phyloP scores from a whole-genome alignment of 139 green algal genomes.

The Chlamydomonas applanata region DNA sequence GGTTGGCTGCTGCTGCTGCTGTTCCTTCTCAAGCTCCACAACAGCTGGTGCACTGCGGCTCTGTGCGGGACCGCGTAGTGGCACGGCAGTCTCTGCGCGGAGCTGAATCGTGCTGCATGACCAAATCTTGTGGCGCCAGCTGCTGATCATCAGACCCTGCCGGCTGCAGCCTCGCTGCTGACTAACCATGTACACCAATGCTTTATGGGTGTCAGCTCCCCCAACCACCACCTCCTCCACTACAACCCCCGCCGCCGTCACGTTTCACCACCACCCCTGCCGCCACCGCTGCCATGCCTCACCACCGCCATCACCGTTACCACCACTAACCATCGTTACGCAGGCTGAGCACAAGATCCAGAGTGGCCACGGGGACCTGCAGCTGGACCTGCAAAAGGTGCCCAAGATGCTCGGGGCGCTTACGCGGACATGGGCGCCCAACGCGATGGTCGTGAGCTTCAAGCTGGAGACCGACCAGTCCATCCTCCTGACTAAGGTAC shows the following conservation, averaged over 20 bases:
- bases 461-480: constrained; percentile 95
- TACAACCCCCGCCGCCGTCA: background rate
- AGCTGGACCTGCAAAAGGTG: constrained; percentile 56
- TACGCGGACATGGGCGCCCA: constrained; percentile 74
- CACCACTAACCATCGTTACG: background rate
- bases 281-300: background rate
- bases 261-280: background rate
- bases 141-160: too few relatives aligned
- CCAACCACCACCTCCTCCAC: too few relatives aligned
- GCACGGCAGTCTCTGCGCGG: too few relatives aligned
- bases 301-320: background rate
- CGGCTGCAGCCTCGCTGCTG: too few relatives aligned
- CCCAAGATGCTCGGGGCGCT: constrained; percentile 93
- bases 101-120: too few relatives aligned
- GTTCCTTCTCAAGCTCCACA: too few relatives aligned
- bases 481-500: constrained; percentile 34
- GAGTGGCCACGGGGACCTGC: constrained; percentile 64
- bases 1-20: too few relatives aligned
- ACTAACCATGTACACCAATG: too few relatives aligned
- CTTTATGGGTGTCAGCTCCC: too few relatives aligned
- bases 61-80: too few relatives aligned
- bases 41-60: too few relatives aligned
- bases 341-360: constrained; percentile 98
- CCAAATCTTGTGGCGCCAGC: too few relatives aligned
- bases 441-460: constrained; percentile 90